Evolutionary conservation across 1,284 basidiomycete species (phyloP).

Genomic region (Malassezia brasiliensis): DNA sequence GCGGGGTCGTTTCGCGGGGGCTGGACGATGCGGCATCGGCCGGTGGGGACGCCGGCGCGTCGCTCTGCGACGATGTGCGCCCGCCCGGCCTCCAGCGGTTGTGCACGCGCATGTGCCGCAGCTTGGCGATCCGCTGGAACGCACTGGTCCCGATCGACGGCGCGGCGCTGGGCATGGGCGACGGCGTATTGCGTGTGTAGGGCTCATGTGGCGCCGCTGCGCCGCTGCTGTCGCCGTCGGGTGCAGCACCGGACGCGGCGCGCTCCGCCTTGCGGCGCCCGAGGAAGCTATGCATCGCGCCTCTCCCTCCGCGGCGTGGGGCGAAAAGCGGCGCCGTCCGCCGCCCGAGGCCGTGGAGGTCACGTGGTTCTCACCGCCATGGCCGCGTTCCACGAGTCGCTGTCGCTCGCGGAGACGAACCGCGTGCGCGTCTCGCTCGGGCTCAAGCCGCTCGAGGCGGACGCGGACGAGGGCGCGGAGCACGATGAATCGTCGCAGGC

Average conservation of each 20-base stretch:
- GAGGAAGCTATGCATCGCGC: slow-evolving; percentile 14
- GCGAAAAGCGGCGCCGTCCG: neutral
- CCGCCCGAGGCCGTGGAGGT: slow-evolving; percentile 2
- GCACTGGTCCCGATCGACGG: neutral
- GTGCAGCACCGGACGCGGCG: neutral
- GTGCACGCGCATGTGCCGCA: slow-evolving; percentile 4
- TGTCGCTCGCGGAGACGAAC: slow-evolving; percentile 94
- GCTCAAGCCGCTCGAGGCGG: slow-evolving; percentile 70
- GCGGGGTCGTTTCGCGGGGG: neutral
- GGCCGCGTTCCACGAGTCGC: slow-evolving; percentile 56
- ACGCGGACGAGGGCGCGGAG: slow-evolving; percentile 35
- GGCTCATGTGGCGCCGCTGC: neutral
- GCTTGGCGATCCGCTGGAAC: slow-evolving; percentile 1
- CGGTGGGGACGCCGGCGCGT: neutral
- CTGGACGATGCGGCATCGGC: neutral
- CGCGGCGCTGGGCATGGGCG: neutral
- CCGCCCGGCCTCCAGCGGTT: neutral
- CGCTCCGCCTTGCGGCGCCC: slow-evolving; percentile 7
- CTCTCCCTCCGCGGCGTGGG: neutral
- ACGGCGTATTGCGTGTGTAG: neutral
- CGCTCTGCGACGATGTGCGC: neutral
- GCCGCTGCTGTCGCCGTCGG: neutral
- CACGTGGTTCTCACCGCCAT: slow-evolving; percentile 17
- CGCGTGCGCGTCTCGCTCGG: slow-evolving; percentile 88
- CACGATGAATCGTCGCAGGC: slow-evolving; percentile 15